phyloP scores from a whole-genome alignment of 139 green algal genomes.

The Desmodesmus armatus region DNA sequence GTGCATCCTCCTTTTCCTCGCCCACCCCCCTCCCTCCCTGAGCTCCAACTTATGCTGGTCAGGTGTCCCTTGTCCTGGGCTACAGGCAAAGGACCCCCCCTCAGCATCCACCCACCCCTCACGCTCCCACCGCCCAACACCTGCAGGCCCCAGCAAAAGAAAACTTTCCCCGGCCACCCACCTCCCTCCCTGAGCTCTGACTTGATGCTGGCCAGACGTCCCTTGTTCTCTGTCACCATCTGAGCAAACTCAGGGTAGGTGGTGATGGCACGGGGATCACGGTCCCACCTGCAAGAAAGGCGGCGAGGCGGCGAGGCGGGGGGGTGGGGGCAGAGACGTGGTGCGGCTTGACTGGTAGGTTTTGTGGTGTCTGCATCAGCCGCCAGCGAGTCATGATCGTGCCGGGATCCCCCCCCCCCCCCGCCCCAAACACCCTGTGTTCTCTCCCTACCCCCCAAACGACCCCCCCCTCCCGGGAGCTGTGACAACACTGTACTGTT shows the following conservation, averaged over 20 bases:
- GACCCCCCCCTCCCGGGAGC: too few relatives aligned
- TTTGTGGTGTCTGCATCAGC: too few relatives aligned
- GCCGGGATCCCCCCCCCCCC: too few relatives aligned
- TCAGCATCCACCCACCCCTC: too few relatives aligned
- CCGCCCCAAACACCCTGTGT: too few relatives aligned
- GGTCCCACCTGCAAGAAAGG: slow-evolving; percentile 31
- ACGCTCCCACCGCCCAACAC: neutral
- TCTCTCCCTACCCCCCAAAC: too few relatives aligned
- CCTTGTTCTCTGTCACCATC: slow-evolving; percentile 29
- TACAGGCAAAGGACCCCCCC: too few relatives aligned
- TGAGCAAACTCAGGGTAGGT: slow-evolving; percentile 14
- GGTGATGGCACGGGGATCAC: neutral
- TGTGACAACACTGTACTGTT: too few relatives aligned
- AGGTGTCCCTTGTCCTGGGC: slow-evolving; percentile 22
- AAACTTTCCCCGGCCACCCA: neutral
- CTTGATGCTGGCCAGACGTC: neutral
- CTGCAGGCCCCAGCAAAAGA: neutral
- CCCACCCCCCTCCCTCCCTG: neutral
- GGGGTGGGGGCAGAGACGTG: too few relatives aligned
- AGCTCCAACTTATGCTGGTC: neutral
- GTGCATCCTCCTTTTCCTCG: neutral
- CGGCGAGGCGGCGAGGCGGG: too few relatives aligned
- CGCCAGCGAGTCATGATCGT: too few relatives aligned
- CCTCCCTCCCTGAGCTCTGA: neutral
- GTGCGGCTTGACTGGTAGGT: too few relatives aligned